phyloP scores from a whole-genome alignment of 2,329 filamentous ascomycete genomes.

The Penicillium sp. region DNA sequence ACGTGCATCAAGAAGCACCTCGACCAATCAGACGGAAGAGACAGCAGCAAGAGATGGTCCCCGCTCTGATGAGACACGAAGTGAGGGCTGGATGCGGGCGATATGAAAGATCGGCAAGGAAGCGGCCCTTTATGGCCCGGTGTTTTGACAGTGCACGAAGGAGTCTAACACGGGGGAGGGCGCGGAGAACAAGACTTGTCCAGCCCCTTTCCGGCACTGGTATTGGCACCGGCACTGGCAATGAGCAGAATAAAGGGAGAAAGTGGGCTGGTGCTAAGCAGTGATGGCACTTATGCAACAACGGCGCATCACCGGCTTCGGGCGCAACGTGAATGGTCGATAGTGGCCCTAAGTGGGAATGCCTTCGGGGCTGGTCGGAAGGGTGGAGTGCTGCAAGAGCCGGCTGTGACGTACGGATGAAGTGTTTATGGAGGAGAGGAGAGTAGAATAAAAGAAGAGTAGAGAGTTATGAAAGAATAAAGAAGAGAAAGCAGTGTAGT shows the following conservation, averaged over 20 bases:
- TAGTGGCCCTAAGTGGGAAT: conserved; percentile 19
- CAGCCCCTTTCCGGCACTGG: conserved; percentile 2
- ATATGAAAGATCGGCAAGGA: conserved; percentile 8
- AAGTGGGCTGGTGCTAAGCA: conserved; percentile 1
- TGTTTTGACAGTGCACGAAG: background rate
- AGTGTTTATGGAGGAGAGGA: background rate
- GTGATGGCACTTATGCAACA: conserved; percentile 15
- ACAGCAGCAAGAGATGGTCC: background rate
- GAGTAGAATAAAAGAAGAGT: background rate
- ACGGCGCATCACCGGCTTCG: background rate
- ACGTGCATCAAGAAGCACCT: background rate
- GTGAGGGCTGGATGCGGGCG: conserved; percentile 7
- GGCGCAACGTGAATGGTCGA: conserved; percentile 14
- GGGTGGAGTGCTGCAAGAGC: conserved; percentile 9
- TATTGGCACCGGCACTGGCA: background rate
- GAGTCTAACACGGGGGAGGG: background rate
- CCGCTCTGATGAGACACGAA: background rate
- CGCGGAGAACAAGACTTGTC: too few relatives aligned
- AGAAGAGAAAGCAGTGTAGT: background rate
- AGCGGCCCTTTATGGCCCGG: conserved; percentile 13
- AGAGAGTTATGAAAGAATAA: too few relatives aligned
- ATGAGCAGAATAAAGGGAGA: background rate
- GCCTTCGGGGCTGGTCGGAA: conserved; percentile 23
- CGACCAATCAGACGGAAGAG: background rate
- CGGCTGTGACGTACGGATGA: conserved; percentile 14